Percentiles rank a stretch among this genome's conserved stretches.
Conservation (phyloP, 805 yeast species). For the Phaffomyces antillensis region DNA sequence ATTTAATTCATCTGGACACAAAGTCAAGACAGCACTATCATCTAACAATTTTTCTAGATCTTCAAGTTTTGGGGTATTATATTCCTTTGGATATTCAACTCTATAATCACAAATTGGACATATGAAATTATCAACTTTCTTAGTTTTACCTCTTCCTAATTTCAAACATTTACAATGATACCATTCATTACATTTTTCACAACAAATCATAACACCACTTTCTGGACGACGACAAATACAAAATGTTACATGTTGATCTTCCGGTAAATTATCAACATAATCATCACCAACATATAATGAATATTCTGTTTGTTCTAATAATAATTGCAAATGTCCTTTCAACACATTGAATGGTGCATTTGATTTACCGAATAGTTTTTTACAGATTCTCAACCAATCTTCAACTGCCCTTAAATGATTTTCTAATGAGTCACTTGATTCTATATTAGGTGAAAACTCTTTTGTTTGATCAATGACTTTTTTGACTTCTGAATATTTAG, state of each 20-base stretch:
- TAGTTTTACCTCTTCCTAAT: slow-evolving; percentile 26
- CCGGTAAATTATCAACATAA: slow-evolving; percentile 5
- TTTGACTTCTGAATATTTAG: slow-evolving; percentile 23
- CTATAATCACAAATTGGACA: slow-evolving; percentile 50
- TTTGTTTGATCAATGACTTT: slow-evolving; percentile 19
- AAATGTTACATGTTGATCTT: slow-evolving; percentile 27
- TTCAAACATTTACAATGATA: slow-evolving; percentile 57
- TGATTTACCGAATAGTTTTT: slow-evolving; percentile 28
- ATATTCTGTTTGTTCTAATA: slow-evolving; percentile 15
- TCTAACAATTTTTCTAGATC: slow-evolving; percentile 25
- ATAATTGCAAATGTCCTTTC: slow-evolving; percentile 20
- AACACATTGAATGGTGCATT: slow-evolving; percentile 28
- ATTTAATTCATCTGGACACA: slow-evolving; percentile 30
- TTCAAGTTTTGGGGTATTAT: slow-evolving; percentile 27
- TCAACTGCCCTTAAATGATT: slow-evolving; percentile 23
- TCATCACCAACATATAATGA: slow-evolving; percentile 25
- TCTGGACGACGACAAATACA: slow-evolving; percentile 61
- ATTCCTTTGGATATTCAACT: slow-evolving; percentile 25
- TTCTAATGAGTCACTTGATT: slow-evolving; percentile 12
- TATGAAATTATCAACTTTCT: slow-evolving; percentile 31
- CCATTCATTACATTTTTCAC: slow-evolving; percentile 69
- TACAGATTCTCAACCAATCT: slow-evolving; percentile 31
- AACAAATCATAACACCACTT: slow-evolving; percentile 58
- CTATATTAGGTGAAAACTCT: slow-evolving; percentile 4
- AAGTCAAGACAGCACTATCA: slow-evolving; percentile 22